These are phyloP conservation scores for Plectosphaerella plurivora DNA, from an alignment of 2,329 filamentous ascomycete species.

Conservation along the genomic window DNA sequence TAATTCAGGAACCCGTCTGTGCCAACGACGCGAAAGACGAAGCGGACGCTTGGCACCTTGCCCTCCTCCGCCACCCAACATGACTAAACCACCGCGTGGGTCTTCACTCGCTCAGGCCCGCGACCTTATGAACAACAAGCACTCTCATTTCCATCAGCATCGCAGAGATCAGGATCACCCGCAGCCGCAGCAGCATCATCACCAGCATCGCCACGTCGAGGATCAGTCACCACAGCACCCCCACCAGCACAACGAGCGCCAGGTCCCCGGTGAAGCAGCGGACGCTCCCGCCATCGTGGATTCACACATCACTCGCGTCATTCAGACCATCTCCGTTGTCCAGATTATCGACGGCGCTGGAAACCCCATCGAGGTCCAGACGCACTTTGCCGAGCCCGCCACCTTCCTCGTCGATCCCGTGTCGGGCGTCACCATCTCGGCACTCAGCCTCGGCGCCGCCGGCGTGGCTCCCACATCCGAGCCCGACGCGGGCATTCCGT, in stretches of 20 bases:
- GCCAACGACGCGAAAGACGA: not conserved
- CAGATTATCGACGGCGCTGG: conserved; percentile 46
- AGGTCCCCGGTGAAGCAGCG: conserved; percentile 10
- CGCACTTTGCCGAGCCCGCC: conserved; percentile 31
- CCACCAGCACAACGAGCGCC: conserved; percentile 19
- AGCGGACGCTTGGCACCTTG: conserved; percentile 5
- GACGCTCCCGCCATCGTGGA: conserved; percentile 11
- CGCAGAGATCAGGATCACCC: conserved; percentile 10
- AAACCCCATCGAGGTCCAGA: conserved; percentile 37
- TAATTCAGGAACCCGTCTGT: not conserved
- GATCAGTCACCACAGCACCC: conserved; percentile 3
- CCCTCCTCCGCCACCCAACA: conserved; percentile 31
- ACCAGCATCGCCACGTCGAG: conserved; percentile 15
- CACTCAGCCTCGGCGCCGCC: conserved; percentile 2
- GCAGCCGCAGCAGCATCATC: conserved; percentile 17
- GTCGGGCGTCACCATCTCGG: conserved; percentile 29
- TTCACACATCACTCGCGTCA: conserved; percentile 35
- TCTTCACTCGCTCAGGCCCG: conserved; percentile 46
- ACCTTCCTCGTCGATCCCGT: conserved; percentile 30
- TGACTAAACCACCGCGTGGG: conserved; percentile 40
- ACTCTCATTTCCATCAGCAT: conserved; percentile 24
- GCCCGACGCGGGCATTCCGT: not conserved
- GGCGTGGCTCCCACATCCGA: conserved; percentile 6
- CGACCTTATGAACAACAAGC: conserved; percentile 21
- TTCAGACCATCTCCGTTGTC: conserved; percentile 52